Evolutionary conservation across 192 early-diverging fungal species (phyloP).

Genomic region (Umbelopsis ramanniana): DNA sequence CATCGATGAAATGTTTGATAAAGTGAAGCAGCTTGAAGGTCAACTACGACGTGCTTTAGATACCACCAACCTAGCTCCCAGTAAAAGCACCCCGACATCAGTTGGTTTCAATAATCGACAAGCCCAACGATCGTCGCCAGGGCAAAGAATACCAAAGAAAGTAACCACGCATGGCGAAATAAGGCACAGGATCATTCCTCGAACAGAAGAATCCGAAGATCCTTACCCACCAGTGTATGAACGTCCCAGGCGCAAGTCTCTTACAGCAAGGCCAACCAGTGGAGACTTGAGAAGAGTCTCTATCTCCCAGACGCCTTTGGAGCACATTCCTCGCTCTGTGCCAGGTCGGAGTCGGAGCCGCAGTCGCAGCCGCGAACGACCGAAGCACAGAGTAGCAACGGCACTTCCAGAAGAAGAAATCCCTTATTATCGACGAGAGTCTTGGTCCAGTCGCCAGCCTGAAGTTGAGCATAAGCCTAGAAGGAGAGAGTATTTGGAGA

Average conservation of each 20-base stretch:
- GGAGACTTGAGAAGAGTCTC: slow-evolving; percentile 14
- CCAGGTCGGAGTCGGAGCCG: slow-evolving; percentile 13
- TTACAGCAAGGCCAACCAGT: neutral
- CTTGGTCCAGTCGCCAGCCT: neutral
- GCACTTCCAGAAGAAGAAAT: slow-evolving; percentile 2
- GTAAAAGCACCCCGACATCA: slow-evolving; percentile 3
- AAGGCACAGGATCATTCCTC: neutral
- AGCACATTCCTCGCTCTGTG: neutral
- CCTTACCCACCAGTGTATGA: neutral
- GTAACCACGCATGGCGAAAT: slow-evolving; percentile 6
- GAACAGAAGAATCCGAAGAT: neutral
- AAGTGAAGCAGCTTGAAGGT: slow-evolving; percentile 15
- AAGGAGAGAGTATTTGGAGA: neutral
- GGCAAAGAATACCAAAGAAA: neutral
- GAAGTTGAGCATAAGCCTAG: neutral
- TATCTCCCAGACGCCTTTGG: slow-evolving; percentile 8
- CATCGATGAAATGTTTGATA: slow-evolving; percentile 21
- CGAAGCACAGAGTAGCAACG: neutral
- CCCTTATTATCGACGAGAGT: slow-evolving; percentile 10
- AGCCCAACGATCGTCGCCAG: neutral
- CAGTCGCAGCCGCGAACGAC: slow-evolving; percentile 8
- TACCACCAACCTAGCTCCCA: neutral
- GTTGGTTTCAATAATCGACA: neutral
- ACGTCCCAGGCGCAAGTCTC: slow-evolving; percentile 2
- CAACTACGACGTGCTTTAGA: slow-evolving; percentile 7